Base-by-base conservation (phyloP, 768 basidiomycete species). In the Nidularia pulvinata region DNA sequence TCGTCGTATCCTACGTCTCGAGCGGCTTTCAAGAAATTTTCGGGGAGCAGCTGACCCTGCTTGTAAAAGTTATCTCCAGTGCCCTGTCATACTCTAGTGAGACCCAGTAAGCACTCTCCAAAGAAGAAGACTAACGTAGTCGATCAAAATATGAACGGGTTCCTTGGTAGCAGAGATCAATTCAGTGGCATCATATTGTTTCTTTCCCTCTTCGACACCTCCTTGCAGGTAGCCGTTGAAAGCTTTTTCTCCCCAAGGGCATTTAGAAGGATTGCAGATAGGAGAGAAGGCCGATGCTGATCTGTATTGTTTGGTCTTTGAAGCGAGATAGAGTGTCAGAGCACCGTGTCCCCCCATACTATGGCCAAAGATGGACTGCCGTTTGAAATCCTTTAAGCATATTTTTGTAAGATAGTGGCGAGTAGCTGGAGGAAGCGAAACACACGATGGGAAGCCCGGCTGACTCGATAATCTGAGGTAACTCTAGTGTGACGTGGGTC, bases 261-360 rank as follows among this genome's bases (percentile, higher is more conserved):
- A 88, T 50, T 88, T 82, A 11, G 86, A 86, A 0, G 96, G 95
- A 70, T 98, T 98, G 49, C 86, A 77, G 51, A 92, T 85, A 1
- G 91, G 90, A 33, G 93, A 75, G 65, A 98, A 98, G 0, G 93
- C 96, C 5, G 93, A 95, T 6, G 83, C 91, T 16, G 94, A 96
- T 50, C 84, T 83, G 71, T 90, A 98, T 58, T 81, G 80, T 66
- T 84, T 85, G 6, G 73, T 74, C 53, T 81, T 76, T 57, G 92
- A 87, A 51, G 84, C 77, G 45, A 98, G 86, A 70, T 98, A 98
- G 37, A 98, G 71, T 13, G 90, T 89, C 30, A 99, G 80, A 10
- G 97, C 94, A 6, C 97, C 97, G 65, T 97, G 95, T 1, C 97
- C 97, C 53, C 92, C 93, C 97, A 98, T 99, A 45, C 91, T 94